Base-by-base conservation (phyloP, 2,329 filamentous ascomycete species). In the Neophaeococcomyces aloes region DNA sequence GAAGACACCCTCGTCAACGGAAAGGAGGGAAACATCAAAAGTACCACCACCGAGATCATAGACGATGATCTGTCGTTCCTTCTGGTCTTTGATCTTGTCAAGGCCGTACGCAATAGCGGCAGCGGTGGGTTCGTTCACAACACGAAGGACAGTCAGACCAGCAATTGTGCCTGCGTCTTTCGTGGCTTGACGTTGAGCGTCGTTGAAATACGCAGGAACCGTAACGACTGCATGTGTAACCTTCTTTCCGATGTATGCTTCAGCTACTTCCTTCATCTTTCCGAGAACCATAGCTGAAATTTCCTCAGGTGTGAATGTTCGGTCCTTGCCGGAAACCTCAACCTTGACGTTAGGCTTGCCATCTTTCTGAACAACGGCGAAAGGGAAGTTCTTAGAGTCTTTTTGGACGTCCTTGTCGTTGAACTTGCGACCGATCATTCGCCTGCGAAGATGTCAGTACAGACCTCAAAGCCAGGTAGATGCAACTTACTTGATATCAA, bases 331-430 rank as follows among this genome's bases (percentile, higher is more conserved):
- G 64, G 68, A 61, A 45, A 81, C 76, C 37, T 79, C 74, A 51
- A 81, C 76, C 54, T 83, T 75, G 62, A 98, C 80, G 55, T 80
- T 70, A 53, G 91, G 91, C 74, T 95, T 94, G 64, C 81, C 87
- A 67, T 83, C 79, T 75, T 91, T 88, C 75, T 83, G 76, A 61
- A 86, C 63, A 49, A 98, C 84, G 72, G 86, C 86, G 83, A 89
- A 98, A 61, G 91, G 89, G 78, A 94, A 95, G 75, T 95, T 85
- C 84, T 98, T 96, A 63, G 91, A 77, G 63, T 98, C 91, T 63
- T 73, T 76, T 72, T 95, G 88, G 55, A 95, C 81, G 53, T 93
- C 85, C 72, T 82, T 84, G 65, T 91, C 85, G 39, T 70, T 69
- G 66, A 74, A 88, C 70, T 88, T 91, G 66, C 83, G 83, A 60